These are phyloP conservation scores for Pleurotus tuber-regium DNA, from an alignment of 768 basidiomycete genomes.

Conservation along the genomic window DNA sequence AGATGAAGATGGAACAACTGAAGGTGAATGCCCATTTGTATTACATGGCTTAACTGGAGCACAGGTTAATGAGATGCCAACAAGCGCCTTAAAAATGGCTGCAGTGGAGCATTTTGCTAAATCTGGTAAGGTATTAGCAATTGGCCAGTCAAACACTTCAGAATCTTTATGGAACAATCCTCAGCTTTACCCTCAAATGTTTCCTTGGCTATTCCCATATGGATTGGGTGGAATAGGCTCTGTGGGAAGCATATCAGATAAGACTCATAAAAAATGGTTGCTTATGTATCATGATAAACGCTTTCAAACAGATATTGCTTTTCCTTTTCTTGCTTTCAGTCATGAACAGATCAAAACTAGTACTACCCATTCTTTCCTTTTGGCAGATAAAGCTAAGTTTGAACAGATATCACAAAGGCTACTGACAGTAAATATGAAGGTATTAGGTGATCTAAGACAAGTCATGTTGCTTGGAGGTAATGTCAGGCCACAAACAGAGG, in stretches of 20 bases:
- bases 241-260: conserved; percentile 13
- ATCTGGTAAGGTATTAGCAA: too few species aligned
- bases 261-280: conserved; percentile 20
- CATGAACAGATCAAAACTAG: conserved; percentile 34
- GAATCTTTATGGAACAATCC: too few species aligned
- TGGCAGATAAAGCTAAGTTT: conserved; percentile 26
- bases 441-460: conserved; percentile 17
- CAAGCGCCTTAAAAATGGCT: conserved; percentile 16
- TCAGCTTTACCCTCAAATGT: too few species aligned
- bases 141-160: too few species aligned
- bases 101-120: conserved; percentile 24
- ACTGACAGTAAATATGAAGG: conserved; percentile 18
- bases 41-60: conserved; percentile 34
- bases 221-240: conserved; percentile 29
- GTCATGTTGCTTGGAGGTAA: conserved; percentile 22
- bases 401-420: conserved; percentile 20
- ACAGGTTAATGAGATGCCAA: conserved; percentile 12
- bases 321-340: conserved; percentile 36
- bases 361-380: conserved; percentile 23
- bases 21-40: conserved; percentile 31
- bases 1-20: conserved; percentile 19
- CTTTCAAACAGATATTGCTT: too few species aligned
- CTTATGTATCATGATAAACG: too few species aligned
- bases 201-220: conserved; percentile 35
- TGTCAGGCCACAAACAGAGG: conserved; percentile 24